Percentiles rank a stretch among this genome's conserved stretches.
Evolutionary conservation across 2,329 filamentous ascomycete species (phyloP).

Genomic region (Ceratocystis destructans): DNA sequence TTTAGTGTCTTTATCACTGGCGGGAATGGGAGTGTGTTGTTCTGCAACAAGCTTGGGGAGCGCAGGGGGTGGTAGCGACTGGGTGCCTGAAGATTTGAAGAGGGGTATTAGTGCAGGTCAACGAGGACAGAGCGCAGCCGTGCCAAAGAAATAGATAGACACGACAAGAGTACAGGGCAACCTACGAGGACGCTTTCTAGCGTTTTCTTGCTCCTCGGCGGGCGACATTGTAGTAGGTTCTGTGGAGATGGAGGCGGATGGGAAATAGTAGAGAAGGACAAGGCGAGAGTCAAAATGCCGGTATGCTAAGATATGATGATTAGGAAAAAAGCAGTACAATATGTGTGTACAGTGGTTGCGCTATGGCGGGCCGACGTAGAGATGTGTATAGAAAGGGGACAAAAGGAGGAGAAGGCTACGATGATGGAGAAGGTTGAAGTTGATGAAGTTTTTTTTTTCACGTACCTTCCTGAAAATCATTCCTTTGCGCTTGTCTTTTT

Average conservation of each 20-base stretch:
- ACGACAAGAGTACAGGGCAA: neutral
- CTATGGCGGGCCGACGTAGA: neutral
- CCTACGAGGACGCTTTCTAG: constrained; percentile 19
- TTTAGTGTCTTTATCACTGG: constrained; percentile 79
- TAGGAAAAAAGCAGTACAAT: neutral
- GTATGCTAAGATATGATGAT: neutral
- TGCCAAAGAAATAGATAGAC: too few species aligned
- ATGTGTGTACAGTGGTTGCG: neutral
- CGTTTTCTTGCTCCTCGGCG: constrained; percentile 10
- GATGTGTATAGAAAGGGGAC: neutral
- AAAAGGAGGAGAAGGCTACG: neutral
- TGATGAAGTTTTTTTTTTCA: constrained; percentile 1
- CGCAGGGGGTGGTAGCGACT: constrained; percentile 83
- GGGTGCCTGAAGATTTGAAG: constrained; percentile 50
- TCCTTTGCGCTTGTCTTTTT: constrained; percentile 1
- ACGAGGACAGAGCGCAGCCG: too few species aligned
- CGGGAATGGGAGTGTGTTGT: constrained; percentile 71
- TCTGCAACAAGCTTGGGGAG: constrained; percentile 88
- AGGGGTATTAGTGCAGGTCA: constrained; percentile 19
- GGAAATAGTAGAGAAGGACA: neutral
- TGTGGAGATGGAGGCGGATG: neutral
- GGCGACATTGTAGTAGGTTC: constrained; percentile 12
- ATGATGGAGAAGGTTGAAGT: neutral
- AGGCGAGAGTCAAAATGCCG: neutral
- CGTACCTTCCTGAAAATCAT: neutral